These are phyloP conservation scores for Jatropha podagrica DNA, from an alignment of 441 rosid species.

Conservation along the genomic window DNA sequence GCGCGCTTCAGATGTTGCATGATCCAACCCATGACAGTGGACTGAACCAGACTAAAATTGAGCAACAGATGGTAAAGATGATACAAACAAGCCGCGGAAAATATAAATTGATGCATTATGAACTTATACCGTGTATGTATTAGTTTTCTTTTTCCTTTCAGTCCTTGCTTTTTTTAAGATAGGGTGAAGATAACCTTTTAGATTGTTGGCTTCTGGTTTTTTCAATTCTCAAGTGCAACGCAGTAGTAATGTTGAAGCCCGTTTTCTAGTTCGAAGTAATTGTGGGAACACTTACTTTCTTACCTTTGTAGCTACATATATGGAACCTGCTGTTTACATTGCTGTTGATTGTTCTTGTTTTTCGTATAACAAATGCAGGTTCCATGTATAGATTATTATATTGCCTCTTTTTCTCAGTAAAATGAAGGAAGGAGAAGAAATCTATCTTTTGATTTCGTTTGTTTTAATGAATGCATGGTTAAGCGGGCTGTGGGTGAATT, in stretches of 20 bases:
- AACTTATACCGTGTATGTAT: conserved; percentile 57
- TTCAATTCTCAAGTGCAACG: conserved; percentile 34
- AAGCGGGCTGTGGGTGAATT: too few relatives aligned
- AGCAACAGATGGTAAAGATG: conserved; percentile 33
- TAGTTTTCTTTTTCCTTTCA: conserved; percentile 5
- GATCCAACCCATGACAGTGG: conserved; percentile 84
- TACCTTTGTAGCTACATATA: conserved; percentile 29
- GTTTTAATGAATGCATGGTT: too few relatives aligned
- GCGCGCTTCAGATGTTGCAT: conserved; percentile 98
- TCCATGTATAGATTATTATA: conserved; percentile 18
- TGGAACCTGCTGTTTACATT: conserved; percentile 31
- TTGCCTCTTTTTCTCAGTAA: background rate
- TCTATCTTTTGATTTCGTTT: too few relatives aligned
- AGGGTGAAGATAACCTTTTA: conserved; percentile 46
- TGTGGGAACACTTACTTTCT: conserved; percentile 20
- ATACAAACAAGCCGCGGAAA: conserved; percentile 30
- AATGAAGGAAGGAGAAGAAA: too few relatives aligned
- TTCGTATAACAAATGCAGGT: background rate
- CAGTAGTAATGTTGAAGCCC: conserved; percentile 26
- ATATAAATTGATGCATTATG: conserved; percentile 31
- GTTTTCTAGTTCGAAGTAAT: conserved; percentile 7
- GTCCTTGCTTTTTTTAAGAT: conserved; percentile 28
- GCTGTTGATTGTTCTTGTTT: conserved; percentile 31
- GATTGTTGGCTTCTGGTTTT: conserved; percentile 38
- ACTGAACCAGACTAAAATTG: conserved; percentile 42